Conservation (phyloP, 106 monocot species). For the Dioscorea alata region DNA sequence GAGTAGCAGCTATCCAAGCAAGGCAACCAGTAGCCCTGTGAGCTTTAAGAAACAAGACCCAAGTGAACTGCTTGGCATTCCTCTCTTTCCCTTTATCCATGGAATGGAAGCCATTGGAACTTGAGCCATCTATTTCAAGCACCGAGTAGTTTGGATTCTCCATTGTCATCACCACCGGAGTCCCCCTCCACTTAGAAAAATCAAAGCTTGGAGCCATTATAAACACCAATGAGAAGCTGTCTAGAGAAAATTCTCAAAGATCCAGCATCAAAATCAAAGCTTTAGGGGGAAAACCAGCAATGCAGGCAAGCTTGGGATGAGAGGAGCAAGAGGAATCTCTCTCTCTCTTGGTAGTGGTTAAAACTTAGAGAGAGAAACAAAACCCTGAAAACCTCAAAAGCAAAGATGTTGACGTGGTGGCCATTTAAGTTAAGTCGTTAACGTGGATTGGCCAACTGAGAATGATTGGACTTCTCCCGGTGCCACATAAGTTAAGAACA, state of each 20-base stretch:
- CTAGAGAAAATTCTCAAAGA: background rate
- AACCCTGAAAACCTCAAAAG: no score
- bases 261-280: slow-evolving; percentile 16
- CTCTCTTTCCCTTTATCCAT: slow-evolving; percentile 35
- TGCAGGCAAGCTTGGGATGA: no score
- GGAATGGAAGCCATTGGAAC: slow-evolving; percentile 1
- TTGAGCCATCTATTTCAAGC: no score
- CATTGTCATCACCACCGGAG: slow-evolving; percentile 73
- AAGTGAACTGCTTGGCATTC: slow-evolving; percentile 69
- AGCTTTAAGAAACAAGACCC: slow-evolving; percentile 61
- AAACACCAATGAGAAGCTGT: no score
- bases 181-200: slow-evolving; percentile 41
- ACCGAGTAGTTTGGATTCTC: slow-evolving; percentile 42
- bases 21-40: slow-evolving; percentile 40
- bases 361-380: no score
- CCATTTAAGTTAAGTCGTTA: no score
- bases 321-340: no score
- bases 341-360: no score
- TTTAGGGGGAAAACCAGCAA: background rate
- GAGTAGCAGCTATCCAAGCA: slow-evolving; percentile 23
- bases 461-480: no score
- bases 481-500: no score
- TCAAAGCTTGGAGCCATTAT: slow-evolving; percentile 48
- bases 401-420: no score
- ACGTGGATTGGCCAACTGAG: no score